Evolutionary conservation across 1,284 basidiomycete species (phyloP).

Genomic region (Peniophora sp.): DNA sequence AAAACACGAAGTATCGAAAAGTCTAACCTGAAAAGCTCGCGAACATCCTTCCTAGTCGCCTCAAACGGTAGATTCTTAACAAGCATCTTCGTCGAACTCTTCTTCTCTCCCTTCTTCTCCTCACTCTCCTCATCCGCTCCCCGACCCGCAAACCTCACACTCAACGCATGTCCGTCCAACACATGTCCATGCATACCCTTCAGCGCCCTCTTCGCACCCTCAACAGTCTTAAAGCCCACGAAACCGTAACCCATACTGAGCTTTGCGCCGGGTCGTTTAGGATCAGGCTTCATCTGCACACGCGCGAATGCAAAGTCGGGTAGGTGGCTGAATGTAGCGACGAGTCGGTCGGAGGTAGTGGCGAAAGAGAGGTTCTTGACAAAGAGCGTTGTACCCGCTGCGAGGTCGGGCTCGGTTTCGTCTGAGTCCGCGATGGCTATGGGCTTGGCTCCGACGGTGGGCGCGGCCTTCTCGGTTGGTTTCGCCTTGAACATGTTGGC

Average conservation of each 20-base stretch:
- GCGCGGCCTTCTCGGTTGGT: constrained; percentile 8
- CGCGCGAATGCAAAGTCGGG: constrained; percentile 85
- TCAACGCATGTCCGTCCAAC: constrained; percentile 82
- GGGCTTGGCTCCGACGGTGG: constrained; percentile 27
- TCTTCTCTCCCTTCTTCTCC: constrained; percentile 28
- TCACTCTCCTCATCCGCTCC: constrained; percentile 62
- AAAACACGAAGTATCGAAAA: constrained; percentile 6
- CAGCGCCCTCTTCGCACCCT: constrained; percentile 72
- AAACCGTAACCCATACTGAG: constrained; percentile 97
- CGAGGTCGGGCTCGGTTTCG: constrained; percentile 39
- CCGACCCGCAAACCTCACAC: constrained; percentile 83
- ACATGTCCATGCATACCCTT: constrained; percentile 76
- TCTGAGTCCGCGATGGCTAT: constrained; percentile 28
- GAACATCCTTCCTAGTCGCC: constrained; percentile 87
- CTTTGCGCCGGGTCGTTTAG: constrained; percentile 58
- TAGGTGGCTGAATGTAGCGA: constrained; percentile 67
- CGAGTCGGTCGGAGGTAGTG: constrained; percentile 76
- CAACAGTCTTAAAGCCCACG: constrained; percentile 78
- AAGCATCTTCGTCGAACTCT: constrained; percentile 80
- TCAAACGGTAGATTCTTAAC: constrained; percentile 99
- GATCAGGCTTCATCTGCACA: constrained; percentile 87
- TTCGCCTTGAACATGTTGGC: constrained; percentile 60
- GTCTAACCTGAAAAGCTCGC: constrained; percentile 78
- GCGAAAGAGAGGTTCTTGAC: constrained; percentile 92
- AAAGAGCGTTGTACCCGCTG: constrained; percentile 81